A percentile compares a stretch with the other conserved stretches of the same genome.
Evolutionary conservation across 352 stramenopile genomes (phyloP).

Genomic region (Phytophthora constricta): DNA sequence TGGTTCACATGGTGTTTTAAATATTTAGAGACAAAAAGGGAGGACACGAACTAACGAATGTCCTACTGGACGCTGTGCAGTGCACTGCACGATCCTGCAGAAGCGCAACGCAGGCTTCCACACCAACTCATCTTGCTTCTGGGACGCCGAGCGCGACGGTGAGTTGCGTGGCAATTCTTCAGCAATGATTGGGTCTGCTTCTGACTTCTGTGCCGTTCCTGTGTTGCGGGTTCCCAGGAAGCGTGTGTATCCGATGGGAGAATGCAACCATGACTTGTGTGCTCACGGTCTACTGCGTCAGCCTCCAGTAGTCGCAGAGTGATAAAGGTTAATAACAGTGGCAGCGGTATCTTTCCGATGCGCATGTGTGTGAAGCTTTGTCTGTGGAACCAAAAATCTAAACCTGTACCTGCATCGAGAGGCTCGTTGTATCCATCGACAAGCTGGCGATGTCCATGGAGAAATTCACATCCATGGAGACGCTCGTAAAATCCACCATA

Average conservation of each 20-base stretch:
- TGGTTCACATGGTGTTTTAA: constrained; percentile 37
- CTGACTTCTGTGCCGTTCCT: constrained; percentile 18
- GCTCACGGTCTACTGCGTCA: constrained; percentile 77
- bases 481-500: constrained; percentile 86
- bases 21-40: constrained; percentile 44
- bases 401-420: constrained; percentile 52
- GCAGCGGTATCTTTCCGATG: constrained; percentile 28
- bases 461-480: constrained; percentile 52
- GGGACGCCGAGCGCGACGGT: constrained; percentile 87
- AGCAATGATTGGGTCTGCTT: neutral
- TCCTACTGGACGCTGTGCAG: constrained; percentile 38
- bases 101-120: constrained; percentile 90
- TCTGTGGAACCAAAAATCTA: neutral
- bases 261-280: constrained; percentile 79
- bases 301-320: constrained; percentile 52
- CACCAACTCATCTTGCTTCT: constrained; percentile 89
- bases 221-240: constrained; percentile 45
- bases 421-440: constrained; percentile 50
- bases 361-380: constrained; percentile 8
- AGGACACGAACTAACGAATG: constrained; percentile 33
- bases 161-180: constrained; percentile 19
- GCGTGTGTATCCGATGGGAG: constrained; percentile 77
- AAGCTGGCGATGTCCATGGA: constrained; percentile 46
- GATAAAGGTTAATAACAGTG: constrained; percentile 17
- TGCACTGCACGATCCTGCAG: constrained; percentile 89